Base-by-base conservation (phyloP, 805 yeast species). In the Candida alai region DNA sequence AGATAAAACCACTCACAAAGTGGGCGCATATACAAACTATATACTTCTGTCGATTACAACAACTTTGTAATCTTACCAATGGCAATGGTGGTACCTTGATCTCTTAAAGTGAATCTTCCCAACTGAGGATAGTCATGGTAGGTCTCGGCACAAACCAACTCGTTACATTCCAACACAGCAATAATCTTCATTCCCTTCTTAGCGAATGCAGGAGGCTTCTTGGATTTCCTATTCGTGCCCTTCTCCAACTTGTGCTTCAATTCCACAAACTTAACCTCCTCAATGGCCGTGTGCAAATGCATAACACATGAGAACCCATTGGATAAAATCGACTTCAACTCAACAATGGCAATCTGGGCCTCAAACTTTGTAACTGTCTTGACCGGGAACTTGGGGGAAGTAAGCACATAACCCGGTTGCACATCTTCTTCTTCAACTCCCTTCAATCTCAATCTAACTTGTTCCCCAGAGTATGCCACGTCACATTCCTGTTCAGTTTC, bases 261-360 rank as follows among this genome's bases (percentile, higher is more conserved):
- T 52, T 80, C 79, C 34, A 80, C 72, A 56, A 93, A 77, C 17
- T 74, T 73, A 34, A 93, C 96, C 65, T 93, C 99, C 67, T 93
- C 97, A 49, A 90, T 88, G 36, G 97, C 97, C 32, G 97, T 87
- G 70, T 93, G 98, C 50, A 93, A 83, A 57, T 93, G 98, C 96
- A 93, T 90, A 36, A 93, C 97, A 75, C 97, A 93, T 10, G 96
- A 80, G 71, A 80, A 93, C 37, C 99, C 99, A 33, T 94, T 80
- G 4, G 98, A 85, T 54, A 93, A 71, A 54, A 93, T 93, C 13
- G 96, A 84, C 67, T 85, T 88, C 62, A 93, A 78, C 68, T 93
- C 99, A 39, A 93, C 96, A 64, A 93, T 85, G 36, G 97, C 97
- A 45, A 93, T 77, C 64, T 90, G 96, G 5, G 97, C 97, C 67